Conservation (phyloP, 208 protist species). For the Trypanosoma theileri region DNA sequence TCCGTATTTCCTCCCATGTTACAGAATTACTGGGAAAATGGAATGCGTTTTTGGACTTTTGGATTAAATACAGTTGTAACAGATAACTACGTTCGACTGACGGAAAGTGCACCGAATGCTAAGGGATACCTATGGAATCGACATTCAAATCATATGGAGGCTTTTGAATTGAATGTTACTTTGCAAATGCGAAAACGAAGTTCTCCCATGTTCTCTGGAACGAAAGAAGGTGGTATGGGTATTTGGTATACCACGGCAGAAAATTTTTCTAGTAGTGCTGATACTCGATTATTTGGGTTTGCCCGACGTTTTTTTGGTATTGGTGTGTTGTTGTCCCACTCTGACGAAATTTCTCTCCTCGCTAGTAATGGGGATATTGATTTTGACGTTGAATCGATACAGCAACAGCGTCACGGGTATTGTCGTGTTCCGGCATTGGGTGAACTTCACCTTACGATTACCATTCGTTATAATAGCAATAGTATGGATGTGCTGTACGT, state of each 20-base stretch:
- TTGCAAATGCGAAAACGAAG: slow-evolving; percentile 32
- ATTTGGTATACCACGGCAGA: slow-evolving; percentile 39
- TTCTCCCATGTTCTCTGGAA: background rate
- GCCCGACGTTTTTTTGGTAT: slow-evolving; percentile 36
- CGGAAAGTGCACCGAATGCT: slow-evolving; percentile 14
- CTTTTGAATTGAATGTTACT: slow-evolving; percentile 45
- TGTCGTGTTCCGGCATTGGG: slow-evolving; percentile 27
- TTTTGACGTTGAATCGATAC: slow-evolving; percentile 8
- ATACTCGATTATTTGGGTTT: slow-evolving; percentile 46
- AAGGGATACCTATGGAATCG: slow-evolving; percentile 53
- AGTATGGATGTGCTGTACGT: slow-evolving; percentile 29
- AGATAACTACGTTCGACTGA: slow-evolving; percentile 48
- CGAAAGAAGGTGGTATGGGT: slow-evolving; percentile 26
- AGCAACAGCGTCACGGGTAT: slow-evolving; percentile 12
- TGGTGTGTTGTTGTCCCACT: slow-evolving; percentile 43
- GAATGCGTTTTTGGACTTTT: slow-evolving; percentile 49
- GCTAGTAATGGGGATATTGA: slow-evolving; percentile 14
- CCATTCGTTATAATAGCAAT: slow-evolving; percentile 17
- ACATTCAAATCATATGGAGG: slow-evolving; percentile 36
- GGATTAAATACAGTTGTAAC: slow-evolving; percentile 44
- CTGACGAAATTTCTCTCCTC: slow-evolving; percentile 35
- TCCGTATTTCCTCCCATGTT: slow-evolving; percentile 48
- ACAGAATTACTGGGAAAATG: slow-evolving; percentile 50
- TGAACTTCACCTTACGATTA: slow-evolving; percentile 41
- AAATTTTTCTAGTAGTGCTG: slow-evolving; percentile 18